Percentiles rank a stretch among this genome's conserved stretches.
phyloP scores from a whole-genome alignment of 257 asterid genomes.

The Capsicum chinense region DNA sequence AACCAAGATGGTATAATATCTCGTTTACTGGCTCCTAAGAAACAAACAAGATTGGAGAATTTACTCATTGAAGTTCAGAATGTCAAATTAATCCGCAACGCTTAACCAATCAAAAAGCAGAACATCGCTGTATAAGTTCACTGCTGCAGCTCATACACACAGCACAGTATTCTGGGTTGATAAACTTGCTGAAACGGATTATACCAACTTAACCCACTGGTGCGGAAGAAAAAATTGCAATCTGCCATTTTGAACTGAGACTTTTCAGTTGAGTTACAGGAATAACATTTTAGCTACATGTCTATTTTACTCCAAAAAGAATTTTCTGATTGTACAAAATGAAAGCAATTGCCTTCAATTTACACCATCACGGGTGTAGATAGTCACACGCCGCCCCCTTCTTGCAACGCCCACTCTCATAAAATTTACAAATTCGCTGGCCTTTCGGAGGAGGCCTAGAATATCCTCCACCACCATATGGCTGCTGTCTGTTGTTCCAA shows the following conservation, averaged over 20 bases:
- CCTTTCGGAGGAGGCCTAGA: constrained; percentile 69
- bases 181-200: neutral
- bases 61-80: neutral
- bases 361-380: constrained; percentile 63
- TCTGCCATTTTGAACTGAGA: constrained; percentile 29
- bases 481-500: constrained; percentile 69
- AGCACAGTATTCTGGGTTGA: neutral
- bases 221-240: neutral
- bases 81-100: neutral
- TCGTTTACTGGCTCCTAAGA: neutral
- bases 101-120: neutral
- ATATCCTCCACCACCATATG: constrained; percentile 62
- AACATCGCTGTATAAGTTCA: neutral
- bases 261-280: neutral
- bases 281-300: constrained; percentile 21
- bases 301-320: constrained; percentile 29
- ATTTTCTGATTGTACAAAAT: constrained; percentile 35
- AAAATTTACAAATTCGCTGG: constrained; percentile 87
- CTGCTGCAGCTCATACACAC: neutral
- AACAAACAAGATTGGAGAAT: neutral
- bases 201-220: neutral
- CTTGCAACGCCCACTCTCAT: constrained; percentile 86
- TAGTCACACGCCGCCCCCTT: constrained; percentile 93
- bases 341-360: constrained; percentile 30
- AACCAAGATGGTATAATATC: neutral